phyloP scores from a whole-genome alignment of 441 rosid species.

The Manihot esculenta region DNA sequence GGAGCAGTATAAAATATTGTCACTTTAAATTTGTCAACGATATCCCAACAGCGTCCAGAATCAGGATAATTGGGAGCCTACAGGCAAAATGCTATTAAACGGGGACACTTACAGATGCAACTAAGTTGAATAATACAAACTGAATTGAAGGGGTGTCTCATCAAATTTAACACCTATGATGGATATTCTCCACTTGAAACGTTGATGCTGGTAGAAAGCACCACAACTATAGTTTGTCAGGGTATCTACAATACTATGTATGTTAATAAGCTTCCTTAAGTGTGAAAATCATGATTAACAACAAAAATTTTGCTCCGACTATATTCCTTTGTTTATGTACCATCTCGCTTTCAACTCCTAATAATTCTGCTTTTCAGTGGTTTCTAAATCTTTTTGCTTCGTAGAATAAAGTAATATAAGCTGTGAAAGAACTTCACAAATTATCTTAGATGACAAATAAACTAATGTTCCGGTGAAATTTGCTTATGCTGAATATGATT shows the following conservation, averaged over 20 bases:
- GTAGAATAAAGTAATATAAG: not conserved
- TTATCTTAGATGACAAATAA: not conserved
- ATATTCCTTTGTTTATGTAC: not conserved
- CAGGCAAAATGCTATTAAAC: slow-evolving; percentile 29
- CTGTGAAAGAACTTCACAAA: not conserved
- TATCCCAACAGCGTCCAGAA: slow-evolving; percentile 94
- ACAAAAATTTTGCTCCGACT: not conserved
- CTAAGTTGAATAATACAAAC: not conserved
- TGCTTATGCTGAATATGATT: too few species aligned
- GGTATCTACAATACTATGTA: not conserved
- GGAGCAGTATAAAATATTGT: slow-evolving; percentile 97
- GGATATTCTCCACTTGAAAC: not conserved
- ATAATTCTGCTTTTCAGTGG: not conserved
- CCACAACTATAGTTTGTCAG: not conserved
- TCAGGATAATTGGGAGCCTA: slow-evolving; percentile 97
- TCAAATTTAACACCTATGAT: not conserved
- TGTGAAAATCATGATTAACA: too few species aligned
- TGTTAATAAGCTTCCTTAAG: not conserved
- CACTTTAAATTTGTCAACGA: slow-evolving; percentile 94
- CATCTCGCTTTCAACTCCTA: not conserved
- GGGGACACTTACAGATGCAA: slow-evolving; percentile 21
- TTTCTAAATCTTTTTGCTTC: not conserved
- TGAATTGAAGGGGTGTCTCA: not conserved
- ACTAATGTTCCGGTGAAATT: too few species aligned
- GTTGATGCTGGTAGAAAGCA: not conserved